Evolutionary conservation across 768 basidiomycete species (phyloP).

Genomic region (Cantharellus anzutake): DNA sequence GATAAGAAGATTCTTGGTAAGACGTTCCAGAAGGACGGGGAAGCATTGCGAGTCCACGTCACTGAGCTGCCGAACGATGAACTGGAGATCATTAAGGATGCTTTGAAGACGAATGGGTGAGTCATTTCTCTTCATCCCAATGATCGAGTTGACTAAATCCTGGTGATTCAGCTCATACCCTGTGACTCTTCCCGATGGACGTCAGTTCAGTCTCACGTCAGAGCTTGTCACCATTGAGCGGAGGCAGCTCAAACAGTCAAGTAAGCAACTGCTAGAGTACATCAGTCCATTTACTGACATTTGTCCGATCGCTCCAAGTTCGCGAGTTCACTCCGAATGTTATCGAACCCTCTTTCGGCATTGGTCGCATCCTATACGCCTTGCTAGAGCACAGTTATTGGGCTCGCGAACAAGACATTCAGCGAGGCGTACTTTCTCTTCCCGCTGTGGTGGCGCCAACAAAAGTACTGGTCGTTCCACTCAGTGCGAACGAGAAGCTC

Average conservation of each 20-base stretch:
- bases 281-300: conserved; percentile 11
- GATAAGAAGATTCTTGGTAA: conserved; percentile 83
- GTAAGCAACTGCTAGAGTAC: conserved; percentile 20
- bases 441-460: conserved; percentile 84
- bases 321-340: conserved; percentile 95
- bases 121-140: neutral
- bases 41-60: conserved; percentile 39
- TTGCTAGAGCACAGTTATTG: conserved; percentile 93
- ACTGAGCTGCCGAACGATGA: conserved; percentile 45
- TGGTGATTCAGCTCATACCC: conserved; percentile 26
- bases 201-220: conserved; percentile 48
- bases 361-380: conserved; percentile 87
- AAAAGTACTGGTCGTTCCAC: conserved; percentile 89
- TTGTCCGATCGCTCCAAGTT: conserved; percentile 26
- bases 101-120: conserved; percentile 55
- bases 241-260: conserved; percentile 73
- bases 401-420: conserved; percentile 80
- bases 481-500: conserved; percentile 74
- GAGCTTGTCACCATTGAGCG: conserved; percentile 60
- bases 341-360: conserved; percentile 95
- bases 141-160: neutral
- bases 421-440: conserved; percentile 80
- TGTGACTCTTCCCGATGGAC: conserved; percentile 37
- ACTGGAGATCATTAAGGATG: conserved; percentile 44
- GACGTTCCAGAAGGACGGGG: conserved; percentile 74